These are phyloP conservation scores for Aspergillus phoenicis DNA, from an alignment of 2,329 filamentous ascomycete species.

Conservation along the genomic window DNA sequence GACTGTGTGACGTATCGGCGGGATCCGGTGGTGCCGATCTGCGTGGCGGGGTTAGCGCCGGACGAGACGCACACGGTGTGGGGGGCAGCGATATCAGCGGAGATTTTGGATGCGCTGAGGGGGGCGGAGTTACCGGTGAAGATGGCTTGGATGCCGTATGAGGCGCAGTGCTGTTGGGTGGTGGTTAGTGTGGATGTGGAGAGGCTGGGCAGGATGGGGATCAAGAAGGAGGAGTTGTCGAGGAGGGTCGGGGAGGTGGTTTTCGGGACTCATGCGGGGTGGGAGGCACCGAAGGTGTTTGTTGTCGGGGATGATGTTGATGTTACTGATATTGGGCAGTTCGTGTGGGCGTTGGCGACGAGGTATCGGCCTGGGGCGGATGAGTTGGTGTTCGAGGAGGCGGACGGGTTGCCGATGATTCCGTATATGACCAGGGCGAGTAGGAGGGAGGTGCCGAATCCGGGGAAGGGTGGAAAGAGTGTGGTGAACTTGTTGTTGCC, in stretches of 20 bases:
- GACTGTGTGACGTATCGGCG: conserved; percentile 23
- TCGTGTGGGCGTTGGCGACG: background rate
- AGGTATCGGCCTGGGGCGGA: background rate
- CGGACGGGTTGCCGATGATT: background rate
- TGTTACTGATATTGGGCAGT: background rate
- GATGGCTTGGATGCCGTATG: conserved; percentile 23
- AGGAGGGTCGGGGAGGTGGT: background rate
- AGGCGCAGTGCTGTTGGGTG: conserved; percentile 4
- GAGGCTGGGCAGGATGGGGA: background rate
- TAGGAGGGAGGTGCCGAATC: background rate
- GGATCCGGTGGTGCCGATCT: conserved; percentile 20
- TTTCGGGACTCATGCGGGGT: background rate
- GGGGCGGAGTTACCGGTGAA: conserved; percentile 21
- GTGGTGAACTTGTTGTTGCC: background rate
- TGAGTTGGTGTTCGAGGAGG: background rate
- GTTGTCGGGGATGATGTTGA: conserved; percentile 1
- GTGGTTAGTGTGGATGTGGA: background rate
- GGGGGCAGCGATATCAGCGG: conserved; percentile 20
- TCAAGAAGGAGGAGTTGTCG: background rate
- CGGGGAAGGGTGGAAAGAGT: background rate
- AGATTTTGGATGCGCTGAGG: conserved; percentile 22
- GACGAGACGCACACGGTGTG: conserved; percentile 27
- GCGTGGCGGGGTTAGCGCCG: conserved; percentile 19
- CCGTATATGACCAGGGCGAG: background rate
- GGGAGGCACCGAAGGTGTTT: background rate